Evolutionary conservation across 441 rosid species (phyloP).

Genomic region (Erysimum pusillum): DNA sequence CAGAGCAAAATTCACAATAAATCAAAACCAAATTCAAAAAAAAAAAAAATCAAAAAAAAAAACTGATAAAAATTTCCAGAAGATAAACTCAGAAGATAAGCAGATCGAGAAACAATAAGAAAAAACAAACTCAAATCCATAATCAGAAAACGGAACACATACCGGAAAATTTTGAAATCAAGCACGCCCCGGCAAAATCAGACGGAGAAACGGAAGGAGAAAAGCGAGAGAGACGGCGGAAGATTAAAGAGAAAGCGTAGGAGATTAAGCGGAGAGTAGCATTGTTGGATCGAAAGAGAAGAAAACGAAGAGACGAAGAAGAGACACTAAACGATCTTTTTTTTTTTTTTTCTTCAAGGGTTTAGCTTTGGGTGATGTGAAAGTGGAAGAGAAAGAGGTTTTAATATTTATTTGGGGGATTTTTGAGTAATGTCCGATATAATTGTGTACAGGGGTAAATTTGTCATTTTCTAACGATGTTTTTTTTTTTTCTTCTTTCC

Average conservation of each 20-base stretch:
- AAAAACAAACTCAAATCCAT: slow-evolving; percentile 9
- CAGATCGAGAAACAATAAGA: slow-evolving; percentile 4
- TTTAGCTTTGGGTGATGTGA: slow-evolving; percentile 28
- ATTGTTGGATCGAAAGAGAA: slow-evolving; percentile 30
- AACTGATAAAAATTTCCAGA: neutral
- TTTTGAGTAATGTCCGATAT: neutral
- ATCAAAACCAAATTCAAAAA: slow-evolving; percentile 11
- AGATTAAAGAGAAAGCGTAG: slow-evolving; percentile 9
- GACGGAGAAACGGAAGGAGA: neutral
- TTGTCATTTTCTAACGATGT: slow-evolving; percentile 35
- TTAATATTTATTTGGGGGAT: slow-evolving; percentile 1
- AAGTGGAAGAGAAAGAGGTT: slow-evolving; percentile 9
- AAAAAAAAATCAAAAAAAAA: neutral
- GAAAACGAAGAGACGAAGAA: neutral
- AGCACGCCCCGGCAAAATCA: neutral
- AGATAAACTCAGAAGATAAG: neutral
- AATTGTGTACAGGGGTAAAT: slow-evolving; percentile 42
- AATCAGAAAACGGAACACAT: slow-evolving; percentile 16
- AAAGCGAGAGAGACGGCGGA: slow-evolving; percentile 29
- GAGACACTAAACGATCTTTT: slow-evolving; percentile 12
- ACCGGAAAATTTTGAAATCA: neutral
- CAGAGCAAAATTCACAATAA: neutral
- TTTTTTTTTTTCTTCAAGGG: slow-evolving; percentile 21
- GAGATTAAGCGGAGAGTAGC: slow-evolving; percentile 44
- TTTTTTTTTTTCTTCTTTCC: slow-evolving; percentile 45